A percentile compares a stretch with the other conserved stretches of the same genome.
phyloP scores from a whole-genome alignment of 495 filamentous ascomycete genomes.

The Xylaria palmicola region DNA sequence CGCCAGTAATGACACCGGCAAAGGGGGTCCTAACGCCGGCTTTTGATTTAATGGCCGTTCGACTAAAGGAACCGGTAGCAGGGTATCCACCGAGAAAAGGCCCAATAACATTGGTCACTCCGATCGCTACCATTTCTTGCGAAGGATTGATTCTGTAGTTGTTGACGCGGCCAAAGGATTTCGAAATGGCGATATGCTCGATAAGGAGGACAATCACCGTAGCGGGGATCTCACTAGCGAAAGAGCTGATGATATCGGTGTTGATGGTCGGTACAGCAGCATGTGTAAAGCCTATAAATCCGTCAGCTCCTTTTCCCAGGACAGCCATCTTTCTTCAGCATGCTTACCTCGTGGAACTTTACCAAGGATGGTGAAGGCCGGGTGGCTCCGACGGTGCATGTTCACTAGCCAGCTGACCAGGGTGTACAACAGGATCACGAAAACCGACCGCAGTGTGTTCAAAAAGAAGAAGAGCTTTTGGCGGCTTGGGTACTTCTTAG shows the following conservation, averaged over 20 bases:
- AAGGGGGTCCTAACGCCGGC: conserved; percentile 93
- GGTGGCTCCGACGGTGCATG: conserved; percentile 47
- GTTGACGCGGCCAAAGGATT: conserved; percentile 94
- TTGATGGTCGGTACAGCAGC: conserved; percentile 75
- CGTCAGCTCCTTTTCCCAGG: conserved; percentile 13
- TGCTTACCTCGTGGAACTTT: conserved; percentile 69
- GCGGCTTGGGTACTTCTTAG: conserved; percentile 65
- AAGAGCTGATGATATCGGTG: conserved; percentile 58
- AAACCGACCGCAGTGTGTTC: conserved; percentile 83
- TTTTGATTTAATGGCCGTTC: conserved; percentile 97
- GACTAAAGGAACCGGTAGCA: conserved; percentile 93
- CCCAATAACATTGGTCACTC: conserved; percentile 85
- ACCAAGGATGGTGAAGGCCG: conserved; percentile 67
- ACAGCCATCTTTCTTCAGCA: conserved; percentile 2
- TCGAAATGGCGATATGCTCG: conserved; percentile 96
- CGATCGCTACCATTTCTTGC: conserved; percentile 94
- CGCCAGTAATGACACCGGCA: conserved; percentile 84
- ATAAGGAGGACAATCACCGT: conserved; percentile 92
- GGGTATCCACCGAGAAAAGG: conserved; percentile 95
- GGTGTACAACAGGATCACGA: conserved; percentile 91
- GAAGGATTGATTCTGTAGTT: conserved; percentile 98
- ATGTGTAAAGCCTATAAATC: conserved; percentile 65
- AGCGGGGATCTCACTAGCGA: conserved; percentile 66
- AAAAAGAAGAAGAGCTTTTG: conserved; percentile 84
- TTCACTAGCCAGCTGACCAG: conserved; percentile 88